phyloP scores from a whole-genome alignment of 768 basidiomycete species.

The Panaeolus cyanescens region DNA sequence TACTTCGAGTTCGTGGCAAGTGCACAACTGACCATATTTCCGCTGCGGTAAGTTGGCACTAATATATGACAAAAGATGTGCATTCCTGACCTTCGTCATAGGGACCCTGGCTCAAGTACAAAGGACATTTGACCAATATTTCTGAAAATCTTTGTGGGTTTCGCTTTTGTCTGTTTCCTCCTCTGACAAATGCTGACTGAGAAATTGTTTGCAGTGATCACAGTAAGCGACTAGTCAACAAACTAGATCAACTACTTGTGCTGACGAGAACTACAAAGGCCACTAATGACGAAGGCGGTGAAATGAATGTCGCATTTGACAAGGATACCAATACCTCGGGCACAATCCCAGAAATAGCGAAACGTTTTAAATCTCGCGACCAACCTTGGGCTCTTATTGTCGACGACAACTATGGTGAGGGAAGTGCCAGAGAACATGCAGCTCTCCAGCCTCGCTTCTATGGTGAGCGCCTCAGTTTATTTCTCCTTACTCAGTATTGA shows the following conservation, averaged over 20 bases:
- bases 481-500: neutral
- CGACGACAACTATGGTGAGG: constrained; percentile 98
- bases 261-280: constrained; percentile 54
- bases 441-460: constrained; percentile 96
- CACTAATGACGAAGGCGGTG: constrained; percentile 91
- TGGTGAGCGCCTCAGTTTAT: constrained; percentile 42
- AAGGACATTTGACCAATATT: constrained; percentile 94
- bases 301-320: constrained; percentile 91
- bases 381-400: constrained; percentile 95
- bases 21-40: constrained; percentile 99
- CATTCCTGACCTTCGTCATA: constrained; percentile 25
- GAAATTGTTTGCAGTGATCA: constrained; percentile 64
- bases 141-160: constrained; percentile 89
- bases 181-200: neutral
- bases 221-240: constrained; percentile 41
- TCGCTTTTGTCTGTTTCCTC: neutral
- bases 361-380: constrained; percentile 78
- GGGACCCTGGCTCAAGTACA: constrained; percentile 99
- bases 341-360: constrained; percentile 90
- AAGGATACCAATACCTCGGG: constrained; percentile 61
- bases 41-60: constrained; percentile 79
- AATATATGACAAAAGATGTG: neutral
- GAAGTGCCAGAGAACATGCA: constrained; percentile 96
- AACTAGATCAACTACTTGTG: too few relatives aligned
- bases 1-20: constrained; percentile 95